Evolutionary conservation across 495 filamentous ascomycete genomes (phyloP), one percentile per base, ranked within the genome.

Genomic region (Oidiodendron maius): DNA sequence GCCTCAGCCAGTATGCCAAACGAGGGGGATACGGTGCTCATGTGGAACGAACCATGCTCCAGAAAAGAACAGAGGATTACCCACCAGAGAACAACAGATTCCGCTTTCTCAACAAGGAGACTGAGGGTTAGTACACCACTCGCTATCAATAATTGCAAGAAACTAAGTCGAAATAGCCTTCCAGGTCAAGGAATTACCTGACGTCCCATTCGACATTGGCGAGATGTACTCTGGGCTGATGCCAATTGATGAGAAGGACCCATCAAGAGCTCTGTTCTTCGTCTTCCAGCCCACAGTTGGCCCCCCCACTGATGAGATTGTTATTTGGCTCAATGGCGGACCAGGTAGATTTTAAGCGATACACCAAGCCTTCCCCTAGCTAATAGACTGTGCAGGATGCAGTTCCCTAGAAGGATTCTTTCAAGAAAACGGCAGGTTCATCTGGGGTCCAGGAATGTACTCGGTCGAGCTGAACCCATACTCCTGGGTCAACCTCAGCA

Each of bases 401-500:
- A 82, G 76, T 50, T 86, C 81, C 1, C 73, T 84, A 39, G 79
- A 80, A 39, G 78, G 79, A 11, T 75, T 88, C 25, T 64, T 85
- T 11, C 80, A 85, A 57, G 81, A 83, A 48, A 87, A 80, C 60
- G 83, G 82, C 1, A 70, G 75, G 0, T 81, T 86, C 52, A 32
- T 74, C 8, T 87, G 81, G 80, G 71, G 74, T 49, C 70, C 69
- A 8, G 83, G 83, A 16, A 76, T 72, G 2, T 76, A 70, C 50
- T 69, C 67, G 16, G 80, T 82, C 3, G 66, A 76, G 0, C 62
- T 72, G 32, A 87, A 86, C 59, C 71, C 69, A 15, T 86, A 83
- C 63, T 71, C 75, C 2, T 88, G 82, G 82, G 77, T 79, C 22
- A 81, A 82, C 35, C 58, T 85, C 22, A 83, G 80, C 24, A 83